Percentiles rank a stretch among this genome's conserved stretches.
These are phyloP conservation scores for Malassezia japonica DNA, from an alignment of 1,284 basidiomycete species.

Conservation along the genomic window DNA sequence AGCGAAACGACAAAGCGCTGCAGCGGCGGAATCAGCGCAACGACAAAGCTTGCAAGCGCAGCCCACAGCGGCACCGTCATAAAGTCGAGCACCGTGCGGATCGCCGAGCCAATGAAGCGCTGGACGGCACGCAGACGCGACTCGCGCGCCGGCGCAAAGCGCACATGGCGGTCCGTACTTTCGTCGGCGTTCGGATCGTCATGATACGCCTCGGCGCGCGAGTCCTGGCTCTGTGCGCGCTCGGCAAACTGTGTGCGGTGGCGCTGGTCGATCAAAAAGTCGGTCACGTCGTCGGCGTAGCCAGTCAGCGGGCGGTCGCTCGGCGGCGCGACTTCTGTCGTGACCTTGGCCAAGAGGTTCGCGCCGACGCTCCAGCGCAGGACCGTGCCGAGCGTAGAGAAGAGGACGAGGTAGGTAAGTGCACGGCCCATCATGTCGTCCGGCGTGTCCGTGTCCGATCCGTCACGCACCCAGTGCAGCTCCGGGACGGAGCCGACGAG, in stretches of 20 bases:
- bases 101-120: conserved; percentile 14
- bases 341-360: conserved; percentile 42
- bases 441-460: conserved; percentile 59
- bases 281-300: conserved; percentile 15
- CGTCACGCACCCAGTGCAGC: conserved; percentile 64
- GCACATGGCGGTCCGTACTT: neutral
- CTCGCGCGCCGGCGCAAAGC: neutral
- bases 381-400: conserved; percentile 81
- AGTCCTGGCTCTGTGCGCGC: neutral
- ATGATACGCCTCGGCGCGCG: neutral
- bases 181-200: neutral
- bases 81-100: conserved; percentile 59
- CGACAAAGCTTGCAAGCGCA: conserved; percentile 65
- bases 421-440: conserved; percentile 84
- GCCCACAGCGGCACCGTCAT: conserved; percentile 61
- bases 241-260: conserved; percentile 7
- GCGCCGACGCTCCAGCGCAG: conserved; percentile 51
- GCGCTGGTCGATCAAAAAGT: conserved; percentile 6
- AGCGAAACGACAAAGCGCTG: conserved; percentile 46
- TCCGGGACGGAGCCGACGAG: conserved; percentile 73
- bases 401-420: conserved; percentile 80
- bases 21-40: conserved; percentile 67
- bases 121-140: neutral
- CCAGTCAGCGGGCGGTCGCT: neutral
- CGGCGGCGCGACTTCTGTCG: neutral